phyloP scores from a whole-genome alignment of 179 eudicot species.

The Heliamphora pulchella region DNA sequence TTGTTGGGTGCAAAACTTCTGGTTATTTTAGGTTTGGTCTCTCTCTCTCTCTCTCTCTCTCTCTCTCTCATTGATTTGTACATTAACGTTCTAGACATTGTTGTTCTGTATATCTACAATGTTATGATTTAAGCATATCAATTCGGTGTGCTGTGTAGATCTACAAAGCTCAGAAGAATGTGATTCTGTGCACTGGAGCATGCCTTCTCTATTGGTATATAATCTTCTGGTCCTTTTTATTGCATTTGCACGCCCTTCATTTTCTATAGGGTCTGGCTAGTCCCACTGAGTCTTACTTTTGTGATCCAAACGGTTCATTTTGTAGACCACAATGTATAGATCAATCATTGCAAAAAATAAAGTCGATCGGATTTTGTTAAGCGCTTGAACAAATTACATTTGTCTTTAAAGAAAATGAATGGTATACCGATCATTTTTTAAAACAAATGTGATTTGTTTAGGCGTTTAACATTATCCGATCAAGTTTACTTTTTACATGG shows the following conservation, averaged over 20 bases:
- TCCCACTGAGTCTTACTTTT: no score
- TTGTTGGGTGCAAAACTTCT: neutral
- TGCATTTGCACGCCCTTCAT: neutral
- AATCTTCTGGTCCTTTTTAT: neutral
- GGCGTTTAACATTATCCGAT: no score
- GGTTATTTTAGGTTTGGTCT: neutral
- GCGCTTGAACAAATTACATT: no score
- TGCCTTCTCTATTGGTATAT: constrained; percentile 88
- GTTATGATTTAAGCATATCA: neutral
- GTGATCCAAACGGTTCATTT: no score
- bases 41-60: neutral
- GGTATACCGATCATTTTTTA: no score
- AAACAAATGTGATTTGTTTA: no score
- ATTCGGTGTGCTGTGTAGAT: constrained; percentile 38
- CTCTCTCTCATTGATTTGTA: neutral
- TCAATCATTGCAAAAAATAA: no score
- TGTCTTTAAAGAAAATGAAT: no score
- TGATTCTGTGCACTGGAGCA: constrained; percentile 56
- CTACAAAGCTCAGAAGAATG: constrained; percentile 89
- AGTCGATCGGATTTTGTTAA: no score
- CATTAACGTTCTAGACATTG: neutral
- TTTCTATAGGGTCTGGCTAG: neutral
- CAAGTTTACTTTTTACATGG: no score
- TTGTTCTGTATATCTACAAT: neutral
- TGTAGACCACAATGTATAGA: no score